phyloP scores from a whole-genome alignment of 768 basidiomycete genomes.

The Lanmaoa rubissima region DNA sequence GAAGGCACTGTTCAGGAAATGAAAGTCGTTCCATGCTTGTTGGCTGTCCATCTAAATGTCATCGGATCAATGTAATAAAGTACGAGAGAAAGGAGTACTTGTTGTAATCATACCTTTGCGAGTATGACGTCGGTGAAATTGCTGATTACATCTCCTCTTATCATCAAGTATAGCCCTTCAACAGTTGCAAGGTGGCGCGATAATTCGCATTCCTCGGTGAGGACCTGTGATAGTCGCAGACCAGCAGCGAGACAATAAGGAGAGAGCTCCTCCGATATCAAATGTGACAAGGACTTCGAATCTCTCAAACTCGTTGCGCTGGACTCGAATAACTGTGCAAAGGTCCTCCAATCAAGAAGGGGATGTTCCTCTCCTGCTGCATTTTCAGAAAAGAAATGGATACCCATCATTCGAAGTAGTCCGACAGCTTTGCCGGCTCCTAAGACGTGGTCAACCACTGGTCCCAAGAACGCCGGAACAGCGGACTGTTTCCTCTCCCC shows the following conservation, averaged over 20 bases:
- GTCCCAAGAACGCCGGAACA: conserved; percentile 61
- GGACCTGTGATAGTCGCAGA: conserved; percentile 49
- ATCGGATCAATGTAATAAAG: neutral
- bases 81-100: neutral
- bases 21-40: conserved; percentile 76
- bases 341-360: conserved; percentile 41
- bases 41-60: conserved; percentile 64
- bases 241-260: conserved; percentile 55
- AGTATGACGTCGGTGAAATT: conserved; percentile 75
- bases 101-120: conserved; percentile 50
- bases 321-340: conserved; percentile 39
- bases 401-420: conserved; percentile 57
- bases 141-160: conserved; percentile 72
- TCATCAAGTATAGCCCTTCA: conserved; percentile 73
- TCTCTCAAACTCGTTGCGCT: conserved; percentile 43
- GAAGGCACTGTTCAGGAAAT: conserved; percentile 80
- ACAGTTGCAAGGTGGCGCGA: conserved; percentile 61
- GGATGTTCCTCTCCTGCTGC: conserved; percentile 25
- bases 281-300: conserved; percentile 55
- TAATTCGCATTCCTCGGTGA: conserved; percentile 65
- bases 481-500: conserved; percentile 25
- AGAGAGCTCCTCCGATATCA: conserved; percentile 63
- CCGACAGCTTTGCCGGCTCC: conserved; percentile 77
- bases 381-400: conserved; percentile 17
- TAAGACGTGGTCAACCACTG: conserved; percentile 57